These are phyloP conservation scores for Trypanosoma cruzi DNA, from an alignment of 208 protist species.

Conservation along the genomic window DNA sequence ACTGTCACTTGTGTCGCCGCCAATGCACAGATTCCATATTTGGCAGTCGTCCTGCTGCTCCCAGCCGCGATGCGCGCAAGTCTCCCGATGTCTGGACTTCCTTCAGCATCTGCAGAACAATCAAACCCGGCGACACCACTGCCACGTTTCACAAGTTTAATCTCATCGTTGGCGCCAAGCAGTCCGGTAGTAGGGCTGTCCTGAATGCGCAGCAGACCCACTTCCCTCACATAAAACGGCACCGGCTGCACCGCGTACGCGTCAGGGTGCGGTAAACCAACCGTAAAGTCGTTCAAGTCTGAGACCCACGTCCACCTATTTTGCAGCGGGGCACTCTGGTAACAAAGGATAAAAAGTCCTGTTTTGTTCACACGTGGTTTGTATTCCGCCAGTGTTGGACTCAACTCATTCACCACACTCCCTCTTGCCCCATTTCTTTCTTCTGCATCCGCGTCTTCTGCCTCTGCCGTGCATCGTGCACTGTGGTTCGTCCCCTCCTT, in stretches of 20 bases:
- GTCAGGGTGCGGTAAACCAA: slow-evolving; percentile 62
- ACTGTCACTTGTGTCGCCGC: slow-evolving; percentile 52
- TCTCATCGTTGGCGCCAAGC: slow-evolving; percentile 36
- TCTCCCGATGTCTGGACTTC: slow-evolving; percentile 45
- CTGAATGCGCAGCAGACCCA: slow-evolving; percentile 45
- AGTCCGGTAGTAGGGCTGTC: slow-evolving; percentile 30
- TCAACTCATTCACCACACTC: slow-evolving; percentile 40
- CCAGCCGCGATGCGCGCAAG: slow-evolving; percentile 29
- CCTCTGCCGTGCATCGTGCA: slow-evolving; percentile 43
- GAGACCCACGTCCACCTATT: slow-evolving; percentile 60
- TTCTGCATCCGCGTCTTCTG: slow-evolving; percentile 65
- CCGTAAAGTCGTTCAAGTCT: slow-evolving; percentile 58
- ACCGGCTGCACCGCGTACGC: slow-evolving; percentile 45
- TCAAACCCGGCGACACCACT: slow-evolving; percentile 44
- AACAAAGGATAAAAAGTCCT: slow-evolving; percentile 82
- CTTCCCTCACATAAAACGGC: slow-evolving; percentile 61
- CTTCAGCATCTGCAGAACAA: slow-evolving; percentile 42
- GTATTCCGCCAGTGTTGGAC: slow-evolving; percentile 59
- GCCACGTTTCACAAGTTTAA: slow-evolving; percentile 55
- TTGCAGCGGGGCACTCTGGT: slow-evolving; percentile 59
- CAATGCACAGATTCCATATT: slow-evolving; percentile 66
- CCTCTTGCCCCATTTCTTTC: slow-evolving; percentile 44
- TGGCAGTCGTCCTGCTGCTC: slow-evolving; percentile 47
- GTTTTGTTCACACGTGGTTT: slow-evolving; percentile 65
- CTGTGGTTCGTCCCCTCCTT: slow-evolving; percentile 30